A percentile compares a stretch with the other conserved stretches of the same genome.
Conservation (phyloP, 108 stramenopile genomes). For the Nitzschia sp. region DNA sequence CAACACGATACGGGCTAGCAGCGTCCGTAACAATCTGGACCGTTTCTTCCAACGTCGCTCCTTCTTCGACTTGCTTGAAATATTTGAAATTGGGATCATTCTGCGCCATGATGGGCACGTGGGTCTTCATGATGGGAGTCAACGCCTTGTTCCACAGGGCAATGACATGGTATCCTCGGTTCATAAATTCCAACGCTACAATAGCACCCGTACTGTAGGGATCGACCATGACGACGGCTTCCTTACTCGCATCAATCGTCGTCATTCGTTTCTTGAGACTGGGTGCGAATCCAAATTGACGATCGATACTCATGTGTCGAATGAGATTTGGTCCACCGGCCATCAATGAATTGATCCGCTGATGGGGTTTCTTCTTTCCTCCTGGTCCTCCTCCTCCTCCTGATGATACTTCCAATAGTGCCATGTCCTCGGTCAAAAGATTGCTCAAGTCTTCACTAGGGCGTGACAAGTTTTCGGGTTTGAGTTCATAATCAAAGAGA, state of each 20-base stretch:
- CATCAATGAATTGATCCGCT: no score
- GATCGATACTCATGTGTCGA: constrained; percentile 71
- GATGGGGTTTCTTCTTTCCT: constrained; percentile 40
- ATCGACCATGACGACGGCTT: constrained; percentile 85
- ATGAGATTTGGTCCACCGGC: constrained; percentile 63
- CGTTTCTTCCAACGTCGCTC: constrained; percentile 47
- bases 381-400: constrained; percentile 1
- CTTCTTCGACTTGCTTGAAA: constrained; percentile 52
- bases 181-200: constrained; percentile 64
- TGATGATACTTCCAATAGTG: no score
- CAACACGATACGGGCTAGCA: constrained; percentile 47
- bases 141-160: constrained; percentile 69
- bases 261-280: constrained; percentile 66
- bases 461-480: constrained; percentile 58
- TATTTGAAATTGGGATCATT: constrained; percentile 35
- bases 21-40: constrained; percentile 40
- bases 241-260: constrained; percentile 72
- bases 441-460: no score
- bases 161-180: constrained; percentile 71
- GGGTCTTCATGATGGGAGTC: constrained; percentile 65
- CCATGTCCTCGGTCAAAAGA: no score
- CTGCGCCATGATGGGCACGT: constrained; percentile 57
- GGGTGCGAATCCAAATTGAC: constrained; percentile 37
- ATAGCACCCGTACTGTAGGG: constrained; percentile 87
- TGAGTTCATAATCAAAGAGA: constrained; percentile 70